These are phyloP conservation scores for Bothia castanella DNA, from an alignment of 1,284 basidiomycete species.

Conservation along the genomic window DNA sequence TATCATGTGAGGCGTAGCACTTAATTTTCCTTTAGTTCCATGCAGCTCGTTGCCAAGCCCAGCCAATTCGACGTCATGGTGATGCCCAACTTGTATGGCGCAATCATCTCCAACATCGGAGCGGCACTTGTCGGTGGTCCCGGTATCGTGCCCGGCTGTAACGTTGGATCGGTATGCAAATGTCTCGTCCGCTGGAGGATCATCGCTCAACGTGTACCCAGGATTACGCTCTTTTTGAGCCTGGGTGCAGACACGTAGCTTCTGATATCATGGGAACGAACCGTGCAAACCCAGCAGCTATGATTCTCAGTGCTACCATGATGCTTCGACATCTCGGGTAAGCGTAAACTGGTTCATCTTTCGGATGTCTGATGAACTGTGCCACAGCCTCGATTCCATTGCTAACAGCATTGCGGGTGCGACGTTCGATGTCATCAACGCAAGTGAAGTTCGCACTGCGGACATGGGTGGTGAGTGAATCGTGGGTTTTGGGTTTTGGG, in stretches of 20 bases:
- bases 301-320: constrained; percentile 98
- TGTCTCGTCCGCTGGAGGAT: constrained; percentile 3
- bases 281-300: constrained; percentile 96
- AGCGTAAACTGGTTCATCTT: constrained; percentile 18
- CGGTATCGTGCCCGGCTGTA: constrained; percentile 96
- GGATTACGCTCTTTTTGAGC: constrained; percentile 99
- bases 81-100: constrained; percentile 96
- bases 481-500: not conserved
- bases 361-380: constrained; percentile 6
- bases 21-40: constrained; percentile 56
- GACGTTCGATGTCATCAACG: constrained; percentile 91
- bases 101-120: constrained; percentile 97
- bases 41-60: constrained; percentile 97
- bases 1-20: not conserved
- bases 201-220: constrained; percentile 29
- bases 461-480: constrained; percentile 86
- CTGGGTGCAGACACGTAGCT: constrained; percentile 97
- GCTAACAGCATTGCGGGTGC: constrained; percentile 94
- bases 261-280: constrained; percentile 98
- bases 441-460: constrained; percentile 86
- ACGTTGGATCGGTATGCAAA: constrained; percentile 81
- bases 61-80: constrained; percentile 99
- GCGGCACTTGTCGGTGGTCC: constrained; percentile 98
- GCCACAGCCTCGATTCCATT: constrained; percentile 77
- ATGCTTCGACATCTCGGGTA: constrained; percentile 96